phyloP scores from a whole-genome alignment of 208 protist species.

The Vickermania ingenoplastis region DNA sequence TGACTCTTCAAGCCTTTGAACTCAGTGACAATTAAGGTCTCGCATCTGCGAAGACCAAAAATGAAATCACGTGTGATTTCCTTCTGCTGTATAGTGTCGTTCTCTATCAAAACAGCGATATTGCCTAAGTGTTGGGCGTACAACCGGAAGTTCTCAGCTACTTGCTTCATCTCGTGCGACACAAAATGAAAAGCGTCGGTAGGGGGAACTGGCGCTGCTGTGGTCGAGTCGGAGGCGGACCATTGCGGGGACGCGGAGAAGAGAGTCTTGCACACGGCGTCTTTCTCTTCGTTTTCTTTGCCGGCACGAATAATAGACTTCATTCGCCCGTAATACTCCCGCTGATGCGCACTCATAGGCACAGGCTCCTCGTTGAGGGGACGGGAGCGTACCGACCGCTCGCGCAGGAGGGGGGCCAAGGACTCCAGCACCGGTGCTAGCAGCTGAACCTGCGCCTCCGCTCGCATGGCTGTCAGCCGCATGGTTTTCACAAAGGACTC shows the following conservation, averaged over 20 bases:
- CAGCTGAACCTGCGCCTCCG: conserved; percentile 43
- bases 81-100: background rate
- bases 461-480: conserved; percentile 25
- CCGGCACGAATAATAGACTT: background rate
- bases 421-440: background rate
- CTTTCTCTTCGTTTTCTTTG: background rate
- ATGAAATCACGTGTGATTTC: background rate
- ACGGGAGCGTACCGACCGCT: background rate
- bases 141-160: background rate
- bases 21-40: background rate
- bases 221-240: no score
- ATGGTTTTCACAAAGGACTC: conserved; percentile 29
- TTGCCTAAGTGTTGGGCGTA: background rate
- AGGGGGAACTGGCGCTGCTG: no score
- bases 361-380: background rate
- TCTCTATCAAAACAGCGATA: background rate
- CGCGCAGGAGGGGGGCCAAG: background rate
- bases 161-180: no score
- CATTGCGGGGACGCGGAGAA: no score
- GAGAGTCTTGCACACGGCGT: background rate
- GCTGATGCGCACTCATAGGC: background rate
- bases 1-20: background rate
- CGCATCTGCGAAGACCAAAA: background rate
- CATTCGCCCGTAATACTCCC: background rate
- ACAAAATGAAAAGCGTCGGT: no score